Evolutionary conservation across 2,329 filamentous ascomycete species (phyloP).

Genomic region (Cordyceps cateniannulata): DNA sequence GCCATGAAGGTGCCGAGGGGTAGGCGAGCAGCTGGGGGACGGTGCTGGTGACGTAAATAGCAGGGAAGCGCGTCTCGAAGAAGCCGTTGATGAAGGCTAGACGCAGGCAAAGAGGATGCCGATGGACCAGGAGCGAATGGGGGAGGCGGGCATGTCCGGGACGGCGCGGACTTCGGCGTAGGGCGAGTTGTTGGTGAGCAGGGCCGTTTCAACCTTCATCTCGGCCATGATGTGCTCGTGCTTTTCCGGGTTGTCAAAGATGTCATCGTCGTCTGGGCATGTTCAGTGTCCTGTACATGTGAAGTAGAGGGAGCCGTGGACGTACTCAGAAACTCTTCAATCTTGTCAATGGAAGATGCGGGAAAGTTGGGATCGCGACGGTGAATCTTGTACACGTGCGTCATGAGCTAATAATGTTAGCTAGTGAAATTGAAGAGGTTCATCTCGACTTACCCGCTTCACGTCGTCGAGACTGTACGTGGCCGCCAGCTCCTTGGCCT

Average conservation of each 20-base stretch:
- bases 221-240: conserved; percentile 38
- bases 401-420: conserved; percentile 18
- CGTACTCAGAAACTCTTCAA: conserved; percentile 23
- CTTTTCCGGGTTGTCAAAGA: conserved; percentile 34
- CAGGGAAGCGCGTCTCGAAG: conserved; percentile 47
- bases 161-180: conserved; percentile 50
- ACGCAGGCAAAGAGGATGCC: conserved; percentile 40
- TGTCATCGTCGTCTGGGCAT: conserved; percentile 14
- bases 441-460: conserved; percentile 12
- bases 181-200: conserved; percentile 47
- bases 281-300: too few species aligned
- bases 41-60: conserved; percentile 43
- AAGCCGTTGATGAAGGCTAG: conserved; percentile 46
- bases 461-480: conserved; percentile 23
- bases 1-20: conserved; percentile 42
- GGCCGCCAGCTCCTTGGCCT: conserved; percentile 25
- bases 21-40: conserved; percentile 49
- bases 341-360: conserved; percentile 19
- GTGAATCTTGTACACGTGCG: conserved; percentile 26
- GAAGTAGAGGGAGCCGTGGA: conserved; percentile 6
- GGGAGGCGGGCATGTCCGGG: conserved; percentile 39
- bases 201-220: conserved; percentile 45
- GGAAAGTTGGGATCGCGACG: conserved; percentile 37
- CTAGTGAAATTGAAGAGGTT: background rate
- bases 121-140: conserved; percentile 45